A percentile compares a stretch with the other conserved stretches of the same genome.
phyloP scores from a whole-genome alignment of 1,284 basidiomycete species.

The Sporisorium iseilematis-ciliati region DNA sequence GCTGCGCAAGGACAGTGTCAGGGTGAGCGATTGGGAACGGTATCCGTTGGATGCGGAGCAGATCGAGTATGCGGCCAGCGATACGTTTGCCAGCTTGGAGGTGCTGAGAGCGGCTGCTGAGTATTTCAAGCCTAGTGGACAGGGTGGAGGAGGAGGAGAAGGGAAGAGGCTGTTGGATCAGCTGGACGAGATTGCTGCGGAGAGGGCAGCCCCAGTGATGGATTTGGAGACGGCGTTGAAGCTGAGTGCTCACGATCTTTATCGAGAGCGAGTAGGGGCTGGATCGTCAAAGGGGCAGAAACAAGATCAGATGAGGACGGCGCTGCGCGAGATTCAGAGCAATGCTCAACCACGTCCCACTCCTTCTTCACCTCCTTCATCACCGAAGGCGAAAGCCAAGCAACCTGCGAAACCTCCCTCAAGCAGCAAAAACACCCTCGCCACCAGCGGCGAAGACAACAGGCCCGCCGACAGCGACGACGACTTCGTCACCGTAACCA shows the following conservation, averaged over 20 bases:
- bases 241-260: slow-evolving; percentile 35
- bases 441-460: background rate
- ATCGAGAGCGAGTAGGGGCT: slow-evolving; percentile 11
- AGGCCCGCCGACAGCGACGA: slow-evolving; percentile 8
- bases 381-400: background rate
- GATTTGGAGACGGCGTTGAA: slow-evolving; percentile 25
- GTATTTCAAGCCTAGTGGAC: slow-evolving; percentile 12
- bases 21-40: slow-evolving; percentile 53
- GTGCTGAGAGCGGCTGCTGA: slow-evolving; percentile 41
- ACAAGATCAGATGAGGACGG: slow-evolving; percentile 3
- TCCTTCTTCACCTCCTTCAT: background rate
- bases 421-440: background rate
- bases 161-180: slow-evolving; percentile 10
- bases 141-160: background rate
- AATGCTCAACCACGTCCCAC: background rate
- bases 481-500: slow-evolving; percentile 20
- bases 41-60: slow-evolving; percentile 39
- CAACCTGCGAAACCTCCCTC: background rate
- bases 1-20: slow-evolving; percentile 52
- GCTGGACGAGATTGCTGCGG: slow-evolving; percentile 10
- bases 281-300: slow-evolving; percentile 10
- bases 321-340: slow-evolving; percentile 26
- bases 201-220: background rate
- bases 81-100: slow-evolving; percentile 59
- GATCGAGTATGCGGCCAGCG: slow-evolving; percentile 61